Conservation (phyloP, 768 basidiomycete genomes). For the Hypholoma sublateritium region DNA sequence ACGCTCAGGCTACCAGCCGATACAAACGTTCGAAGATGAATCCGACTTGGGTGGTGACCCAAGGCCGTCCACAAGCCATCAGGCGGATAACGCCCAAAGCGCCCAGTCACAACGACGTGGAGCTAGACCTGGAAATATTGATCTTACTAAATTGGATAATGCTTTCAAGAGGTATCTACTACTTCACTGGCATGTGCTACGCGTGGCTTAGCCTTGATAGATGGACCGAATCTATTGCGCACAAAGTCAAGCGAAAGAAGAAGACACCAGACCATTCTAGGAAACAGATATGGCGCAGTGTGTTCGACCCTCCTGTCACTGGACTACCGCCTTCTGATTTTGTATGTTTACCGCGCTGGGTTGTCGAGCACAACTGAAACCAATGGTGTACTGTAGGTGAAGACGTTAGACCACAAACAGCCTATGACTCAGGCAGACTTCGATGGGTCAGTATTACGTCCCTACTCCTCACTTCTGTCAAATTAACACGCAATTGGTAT, state of each 20-base stretch:
- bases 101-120: conserved; percentile 35
- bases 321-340: conserved; percentile 32
- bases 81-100: background rate
- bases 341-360: conserved; percentile 26
- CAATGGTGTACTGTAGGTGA: conserved; percentile 42
- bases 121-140: conserved; percentile 63
- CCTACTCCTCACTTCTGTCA: background rate
- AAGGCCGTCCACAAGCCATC: conserved; percentile 22
- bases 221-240: conserved; percentile 86
- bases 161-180: conserved; percentile 72
- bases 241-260: conserved; percentile 82
- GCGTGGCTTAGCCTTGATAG: conserved; percentile 30
- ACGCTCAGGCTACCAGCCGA: conserved; percentile 49
- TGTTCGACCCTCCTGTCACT: conserved; percentile 66
- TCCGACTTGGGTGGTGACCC: conserved; percentile 34
- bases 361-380: background rate
- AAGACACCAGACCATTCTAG: conserved; percentile 59
- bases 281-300: conserved; percentile 77
- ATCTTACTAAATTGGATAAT: conserved; percentile 75
- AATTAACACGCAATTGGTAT: background rate
- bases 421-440: conserved; percentile 77
- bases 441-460: conserved; percentile 51
- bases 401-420: conserved; percentile 78
- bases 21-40: conserved; percentile 41
- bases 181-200: background rate